Conservation (phyloP, 2,329 filamentous ascomycete genomes). For the Huntiella bhutanensis region DNA sequence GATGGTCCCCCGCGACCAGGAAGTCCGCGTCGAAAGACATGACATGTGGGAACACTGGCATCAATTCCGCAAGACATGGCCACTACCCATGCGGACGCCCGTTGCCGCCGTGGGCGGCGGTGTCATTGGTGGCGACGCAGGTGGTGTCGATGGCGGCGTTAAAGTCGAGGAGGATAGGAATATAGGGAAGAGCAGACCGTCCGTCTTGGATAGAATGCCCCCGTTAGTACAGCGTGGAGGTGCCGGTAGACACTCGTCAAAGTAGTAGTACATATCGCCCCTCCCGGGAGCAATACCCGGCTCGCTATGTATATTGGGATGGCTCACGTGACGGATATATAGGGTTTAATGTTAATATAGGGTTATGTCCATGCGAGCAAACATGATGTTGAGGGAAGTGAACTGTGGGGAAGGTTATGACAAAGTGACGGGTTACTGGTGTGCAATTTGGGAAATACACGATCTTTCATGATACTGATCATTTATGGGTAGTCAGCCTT, state of each 20-base stretch:
- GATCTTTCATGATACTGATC: too few species aligned
- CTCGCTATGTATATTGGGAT: too few species aligned
- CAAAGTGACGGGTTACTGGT: too few species aligned
- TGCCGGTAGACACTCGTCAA: neutral
- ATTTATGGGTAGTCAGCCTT: too few species aligned
- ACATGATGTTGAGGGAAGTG: too few species aligned
- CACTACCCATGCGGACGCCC: neutral
- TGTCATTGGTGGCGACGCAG: neutral
- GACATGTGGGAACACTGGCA: neutral
- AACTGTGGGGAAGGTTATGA: too few species aligned
- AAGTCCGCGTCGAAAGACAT: slow-evolving; percentile 34
- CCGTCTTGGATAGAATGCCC: neutral
- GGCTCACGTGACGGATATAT: too few species aligned
- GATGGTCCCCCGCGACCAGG: slow-evolving; percentile 56
- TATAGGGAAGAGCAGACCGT: neutral
- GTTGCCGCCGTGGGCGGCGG: neutral
- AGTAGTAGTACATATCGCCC: neutral
- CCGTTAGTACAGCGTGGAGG: neutral
- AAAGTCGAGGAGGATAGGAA: too few species aligned
- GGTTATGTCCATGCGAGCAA: too few species aligned
- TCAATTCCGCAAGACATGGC: neutral
- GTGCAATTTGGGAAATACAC: too few species aligned
- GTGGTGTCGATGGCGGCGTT: neutral
- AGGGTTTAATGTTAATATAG: too few species aligned
- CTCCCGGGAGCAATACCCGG: too few species aligned